Percentiles rank a stretch among this genome's conserved stretches.
phyloP scores from a whole-genome alignment of 768 basidiomycete genomes.

The Russula emetica region DNA sequence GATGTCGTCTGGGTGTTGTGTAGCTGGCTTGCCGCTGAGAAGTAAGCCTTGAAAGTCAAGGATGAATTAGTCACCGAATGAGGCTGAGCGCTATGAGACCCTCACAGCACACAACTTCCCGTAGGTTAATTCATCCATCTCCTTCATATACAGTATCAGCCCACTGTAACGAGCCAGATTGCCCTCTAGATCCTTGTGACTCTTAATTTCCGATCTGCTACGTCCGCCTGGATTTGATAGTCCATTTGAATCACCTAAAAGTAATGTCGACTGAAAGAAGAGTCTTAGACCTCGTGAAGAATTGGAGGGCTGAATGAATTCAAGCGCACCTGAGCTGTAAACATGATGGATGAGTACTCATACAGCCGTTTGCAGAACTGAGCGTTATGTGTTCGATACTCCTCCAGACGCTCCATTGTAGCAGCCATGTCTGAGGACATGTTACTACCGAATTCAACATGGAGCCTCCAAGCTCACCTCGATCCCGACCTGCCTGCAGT shows the following conservation, averaged over 20 bases:
- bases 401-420: constrained; percentile 86
- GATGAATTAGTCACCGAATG: neutral
- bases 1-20: constrained; percentile 79
- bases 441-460: neutral
- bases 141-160: constrained; percentile 86
- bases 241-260: constrained; percentile 61
- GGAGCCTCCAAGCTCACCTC: constrained; percentile 49
- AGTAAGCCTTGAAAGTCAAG: constrained; percentile 64
- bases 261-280: constrained; percentile 53
- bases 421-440: constrained; percentile 80
- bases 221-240: constrained; percentile 42
- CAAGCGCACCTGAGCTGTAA: constrained; percentile 72
- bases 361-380: constrained; percentile 92
- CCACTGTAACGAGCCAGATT: constrained; percentile 88
- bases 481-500: constrained; percentile 81
- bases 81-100: constrained; percentile 16
- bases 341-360: constrained; percentile 89
- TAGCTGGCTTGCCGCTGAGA: constrained; percentile 77
- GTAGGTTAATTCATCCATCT: constrained; percentile 90
- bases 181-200: constrained; percentile 72
- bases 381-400: constrained; percentile 82
- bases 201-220: constrained; percentile 46
- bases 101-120: constrained; percentile 85
- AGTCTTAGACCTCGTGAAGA: neutral
- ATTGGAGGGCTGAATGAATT: constrained; percentile 3